These are phyloP conservation scores for Camellia granthamiana DNA, from an alignment of 148 eudicot genomes.

Conservation along the genomic window DNA sequence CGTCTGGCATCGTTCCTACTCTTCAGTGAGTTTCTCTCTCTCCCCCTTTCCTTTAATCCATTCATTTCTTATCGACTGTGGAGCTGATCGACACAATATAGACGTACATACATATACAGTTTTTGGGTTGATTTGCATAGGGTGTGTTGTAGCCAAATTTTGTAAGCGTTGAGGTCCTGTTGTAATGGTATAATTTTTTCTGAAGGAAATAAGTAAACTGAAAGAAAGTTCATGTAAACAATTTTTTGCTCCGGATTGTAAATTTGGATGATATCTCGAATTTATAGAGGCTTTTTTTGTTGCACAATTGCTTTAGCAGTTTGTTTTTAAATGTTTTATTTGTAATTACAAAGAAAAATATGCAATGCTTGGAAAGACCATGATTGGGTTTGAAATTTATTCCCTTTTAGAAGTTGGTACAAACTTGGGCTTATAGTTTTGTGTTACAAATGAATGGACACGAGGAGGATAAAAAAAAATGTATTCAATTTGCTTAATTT, in stretches of 20 bases:
- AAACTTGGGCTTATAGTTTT: no score
- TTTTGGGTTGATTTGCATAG: neutral
- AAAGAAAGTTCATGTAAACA: neutral
- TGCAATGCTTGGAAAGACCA: neutral
- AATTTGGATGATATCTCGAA: neutral
- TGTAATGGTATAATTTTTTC: neutral
- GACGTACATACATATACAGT: no score
- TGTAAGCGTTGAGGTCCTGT: neutral
- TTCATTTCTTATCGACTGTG: neutral
- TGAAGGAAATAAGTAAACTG: neutral
- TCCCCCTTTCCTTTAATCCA: neutral
- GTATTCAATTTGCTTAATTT: neutral
- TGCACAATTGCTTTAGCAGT: neutral
- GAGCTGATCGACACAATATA: neutral
- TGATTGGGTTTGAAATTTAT: neutral
- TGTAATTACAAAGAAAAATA: neutral
- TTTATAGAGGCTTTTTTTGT: neutral
- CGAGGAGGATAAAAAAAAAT: neutral
- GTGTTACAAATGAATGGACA: neutral
- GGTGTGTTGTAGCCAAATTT: neutral
- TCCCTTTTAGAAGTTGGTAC: neutral
- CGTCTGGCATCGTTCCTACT: constrained; percentile 79
- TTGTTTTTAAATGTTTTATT: neutral
- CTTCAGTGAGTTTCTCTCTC: constrained; percentile 56
- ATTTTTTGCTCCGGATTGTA: neutral